A percentile compares a stretch with the other conserved stretches of the same genome.
Evolutionary conservation across 2,329 filamentous ascomycete genomes (phyloP).

Genomic region (Exophiala aquamarina): DNA sequence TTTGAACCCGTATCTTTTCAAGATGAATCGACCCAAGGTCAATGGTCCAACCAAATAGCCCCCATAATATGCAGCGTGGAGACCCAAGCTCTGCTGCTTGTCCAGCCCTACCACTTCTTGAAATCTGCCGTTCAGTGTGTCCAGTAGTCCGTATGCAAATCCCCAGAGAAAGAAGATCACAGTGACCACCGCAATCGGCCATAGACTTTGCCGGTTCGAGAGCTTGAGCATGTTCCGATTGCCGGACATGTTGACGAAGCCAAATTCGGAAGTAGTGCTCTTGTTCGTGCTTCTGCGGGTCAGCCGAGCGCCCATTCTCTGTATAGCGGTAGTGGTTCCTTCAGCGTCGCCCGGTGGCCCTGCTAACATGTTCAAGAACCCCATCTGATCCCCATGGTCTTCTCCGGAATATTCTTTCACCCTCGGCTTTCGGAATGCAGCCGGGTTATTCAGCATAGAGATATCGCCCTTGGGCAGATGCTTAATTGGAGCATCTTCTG

Average conservation of each 20-base stretch:
- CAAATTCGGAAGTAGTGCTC: constrained; percentile 52
- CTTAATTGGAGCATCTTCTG: not conserved
- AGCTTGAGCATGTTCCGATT: constrained; percentile 60
- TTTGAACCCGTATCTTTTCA: constrained; percentile 63
- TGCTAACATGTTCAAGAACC: constrained; percentile 29
- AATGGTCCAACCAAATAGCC: constrained; percentile 60
- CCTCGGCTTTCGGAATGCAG: constrained; percentile 24
- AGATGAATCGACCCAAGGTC: constrained; percentile 54
- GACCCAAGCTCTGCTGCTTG: constrained; percentile 47
- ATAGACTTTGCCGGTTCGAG: constrained; percentile 57
- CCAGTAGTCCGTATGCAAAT: constrained; percentile 82
- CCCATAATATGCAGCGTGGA: constrained; percentile 61
- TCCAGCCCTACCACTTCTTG: constrained; percentile 52
- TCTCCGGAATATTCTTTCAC: constrained; percentile 24
- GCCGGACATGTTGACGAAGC: constrained; percentile 60
- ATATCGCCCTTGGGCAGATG: constrained; percentile 10
- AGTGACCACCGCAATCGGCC: constrained; percentile 65
- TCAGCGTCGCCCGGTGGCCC: constrained; percentile 16
- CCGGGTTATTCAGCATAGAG: constrained; percentile 28
- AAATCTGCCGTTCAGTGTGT: constrained; percentile 70
- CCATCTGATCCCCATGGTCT: constrained; percentile 28
- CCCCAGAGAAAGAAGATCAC: constrained; percentile 88
- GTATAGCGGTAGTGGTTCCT: constrained; percentile 4
- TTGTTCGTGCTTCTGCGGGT: constrained; percentile 31
- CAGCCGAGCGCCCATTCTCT: constrained; percentile 30